Evolutionary conservation across 176 grass and related monocot species (phyloP).

Genomic region (Rhynchospora tenuis): DNA sequence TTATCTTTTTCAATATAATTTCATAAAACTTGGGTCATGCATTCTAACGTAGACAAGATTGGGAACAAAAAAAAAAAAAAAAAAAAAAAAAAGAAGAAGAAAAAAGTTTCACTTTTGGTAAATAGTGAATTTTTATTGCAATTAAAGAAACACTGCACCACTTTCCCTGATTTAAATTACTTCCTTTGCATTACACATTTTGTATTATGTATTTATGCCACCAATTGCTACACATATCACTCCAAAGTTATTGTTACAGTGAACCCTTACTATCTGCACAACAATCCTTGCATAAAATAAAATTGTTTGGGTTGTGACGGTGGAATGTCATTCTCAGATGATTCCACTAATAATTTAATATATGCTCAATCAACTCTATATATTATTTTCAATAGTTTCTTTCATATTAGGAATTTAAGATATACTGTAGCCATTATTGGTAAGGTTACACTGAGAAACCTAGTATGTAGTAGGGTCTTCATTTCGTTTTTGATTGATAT

Average conservation of each 20-base stretch:
- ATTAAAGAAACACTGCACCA: too few relatives aligned
- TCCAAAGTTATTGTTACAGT: neutral
- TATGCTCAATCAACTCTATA: neutral
- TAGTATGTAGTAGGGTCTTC: neutral
- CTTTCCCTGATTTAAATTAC: too few relatives aligned
- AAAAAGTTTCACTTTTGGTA: neutral
- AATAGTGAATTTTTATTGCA: neutral
- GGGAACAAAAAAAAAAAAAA: too few relatives aligned
- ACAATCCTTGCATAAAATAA: slow-evolving; percentile 18
- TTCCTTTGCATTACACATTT: neutral
- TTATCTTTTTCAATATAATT: neutral
- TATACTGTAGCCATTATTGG: neutral
- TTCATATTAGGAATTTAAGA: neutral
- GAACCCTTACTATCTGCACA: neutral
- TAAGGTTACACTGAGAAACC: neutral
- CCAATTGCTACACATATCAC: neutral
- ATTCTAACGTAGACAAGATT: too few relatives aligned
- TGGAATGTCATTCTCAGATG: slow-evolving; percentile 11
- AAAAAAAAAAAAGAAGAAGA: neutral
- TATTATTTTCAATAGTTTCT: neutral
- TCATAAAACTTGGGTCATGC: neutral
- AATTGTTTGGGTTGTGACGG: slow-evolving; percentile 5
- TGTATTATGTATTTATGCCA: neutral
- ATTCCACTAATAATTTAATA: slow-evolving; percentile 8
- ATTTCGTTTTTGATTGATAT: neutral